phyloP scores from a whole-genome alignment of 2,329 filamentous ascomycete species.

The Penicillium sp. region DNA sequence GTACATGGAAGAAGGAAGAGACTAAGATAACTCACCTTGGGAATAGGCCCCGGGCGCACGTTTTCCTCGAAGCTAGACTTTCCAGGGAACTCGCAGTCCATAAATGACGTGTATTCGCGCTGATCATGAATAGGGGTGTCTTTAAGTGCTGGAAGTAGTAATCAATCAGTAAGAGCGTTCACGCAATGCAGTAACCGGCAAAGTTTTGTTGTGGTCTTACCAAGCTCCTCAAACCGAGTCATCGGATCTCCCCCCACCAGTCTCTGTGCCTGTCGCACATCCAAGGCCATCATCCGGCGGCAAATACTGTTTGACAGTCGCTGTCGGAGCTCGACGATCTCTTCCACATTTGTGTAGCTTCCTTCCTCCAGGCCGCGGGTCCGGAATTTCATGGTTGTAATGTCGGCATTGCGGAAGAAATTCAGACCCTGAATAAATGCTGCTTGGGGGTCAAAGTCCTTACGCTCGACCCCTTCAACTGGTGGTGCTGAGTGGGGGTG shows the following conservation, averaged over 20 bases:
- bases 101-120: slow-evolving; percentile 40
- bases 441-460: slow-evolving; percentile 44
- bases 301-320: slow-evolving; percentile 41
- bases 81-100: slow-evolving; percentile 40
- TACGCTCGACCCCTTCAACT: slow-evolving; percentile 39
- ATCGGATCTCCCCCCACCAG: slow-evolving; percentile 39
- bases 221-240: slow-evolving; percentile 37
- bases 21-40: slow-evolving; percentile 29
- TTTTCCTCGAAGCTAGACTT: slow-evolving; percentile 38
- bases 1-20: neutral
- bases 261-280: slow-evolving; percentile 42
- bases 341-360: slow-evolving; percentile 46
- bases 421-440: slow-evolving; percentile 42
- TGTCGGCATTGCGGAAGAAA: slow-evolving; percentile 43
- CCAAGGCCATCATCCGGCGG: slow-evolving; percentile 44
- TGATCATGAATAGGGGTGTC: slow-evolving; percentile 32
- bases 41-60: slow-evolving; percentile 40
- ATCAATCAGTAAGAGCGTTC: neutral
- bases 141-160: slow-evolving; percentile 30
- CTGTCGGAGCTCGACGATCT: slow-evolving; percentile 42
- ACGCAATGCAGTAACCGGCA: neutral
- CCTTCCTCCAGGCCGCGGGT: slow-evolving; percentile 42
- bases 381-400: slow-evolving; percentile 37
- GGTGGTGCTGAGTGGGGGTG: slow-evolving; percentile 46
- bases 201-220: slow-evolving; percentile 24